These are phyloP conservation scores for Chionographis japonica DNA, from an alignment of 106 monocot genomes.

Conservation along the genomic window DNA sequence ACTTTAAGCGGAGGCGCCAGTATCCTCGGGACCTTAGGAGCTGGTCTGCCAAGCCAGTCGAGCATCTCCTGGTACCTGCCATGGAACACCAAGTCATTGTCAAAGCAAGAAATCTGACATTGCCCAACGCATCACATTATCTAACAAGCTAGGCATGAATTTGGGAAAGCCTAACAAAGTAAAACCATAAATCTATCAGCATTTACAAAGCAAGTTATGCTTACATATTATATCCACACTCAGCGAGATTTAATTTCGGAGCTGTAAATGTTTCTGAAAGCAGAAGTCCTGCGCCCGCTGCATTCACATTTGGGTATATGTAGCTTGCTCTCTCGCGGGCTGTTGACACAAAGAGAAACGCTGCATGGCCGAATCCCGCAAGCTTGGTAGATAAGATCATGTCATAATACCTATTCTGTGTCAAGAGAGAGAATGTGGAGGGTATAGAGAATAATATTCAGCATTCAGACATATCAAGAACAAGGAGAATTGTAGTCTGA, in stretches of 20 bases:
- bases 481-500: too few relatives aligned
- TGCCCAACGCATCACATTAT: too few relatives aligned
- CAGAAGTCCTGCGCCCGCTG: conserved; percentile 72
- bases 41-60: conserved; percentile 74
- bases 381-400: conserved; percentile 78
- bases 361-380: conserved; percentile 69
- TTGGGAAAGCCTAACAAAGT: neutral
- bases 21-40: conserved; percentile 43
- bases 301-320: conserved; percentile 79
- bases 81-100: neutral
- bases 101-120: neutral
- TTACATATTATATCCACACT: conserved; percentile 83
- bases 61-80: conserved; percentile 81
- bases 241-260: conserved; percentile 53
- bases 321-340: conserved; percentile 78
- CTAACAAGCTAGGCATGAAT: too few relatives aligned
- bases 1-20: conserved; percentile 54
- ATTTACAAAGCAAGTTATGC: neutral
- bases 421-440: neutral
- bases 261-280: conserved; percentile 64
- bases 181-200: neutral
- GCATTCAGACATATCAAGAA: too few relatives aligned
- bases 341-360: conserved; percentile 79
- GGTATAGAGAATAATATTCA: neutral
- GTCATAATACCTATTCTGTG: conserved; percentile 81